phyloP scores from a whole-genome alignment of 257 asterid genomes.

The Solanum chmielewskii region DNA sequence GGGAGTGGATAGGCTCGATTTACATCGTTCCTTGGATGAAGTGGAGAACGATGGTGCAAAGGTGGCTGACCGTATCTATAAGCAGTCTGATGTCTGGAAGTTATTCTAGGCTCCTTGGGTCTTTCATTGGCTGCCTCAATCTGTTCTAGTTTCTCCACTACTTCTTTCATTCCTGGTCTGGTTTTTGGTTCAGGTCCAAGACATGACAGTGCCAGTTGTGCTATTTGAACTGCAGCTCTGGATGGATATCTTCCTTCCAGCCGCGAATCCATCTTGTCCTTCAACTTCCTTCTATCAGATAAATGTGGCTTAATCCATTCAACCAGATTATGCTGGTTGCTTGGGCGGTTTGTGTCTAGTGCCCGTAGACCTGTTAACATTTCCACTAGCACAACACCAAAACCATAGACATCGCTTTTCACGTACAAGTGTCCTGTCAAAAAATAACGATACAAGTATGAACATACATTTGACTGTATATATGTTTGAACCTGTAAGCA shows the following conservation, averaged over 20 bases:
- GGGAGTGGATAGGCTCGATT: constrained; percentile 54
- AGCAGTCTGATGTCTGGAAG: constrained; percentile 11
- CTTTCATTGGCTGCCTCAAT: constrained; percentile 27
- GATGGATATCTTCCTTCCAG: constrained; percentile 57
- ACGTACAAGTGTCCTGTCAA: constrained; percentile 50
- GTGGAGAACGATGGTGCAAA: constrained; percentile 39
- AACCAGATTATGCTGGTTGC: constrained; percentile 31
- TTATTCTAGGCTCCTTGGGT: constrained; percentile 25
- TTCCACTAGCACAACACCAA: constrained; percentile 62
- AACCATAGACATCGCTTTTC: constrained; percentile 69
- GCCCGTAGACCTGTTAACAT: constrained; percentile 59
- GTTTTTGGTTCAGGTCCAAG: constrained; percentile 41
- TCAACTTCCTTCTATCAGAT: constrained; percentile 40
- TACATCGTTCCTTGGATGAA: constrained; percentile 28
- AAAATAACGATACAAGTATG: background rate
- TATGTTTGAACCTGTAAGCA: background rate
- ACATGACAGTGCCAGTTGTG: constrained; percentile 51
- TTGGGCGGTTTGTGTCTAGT: constrained; percentile 43
- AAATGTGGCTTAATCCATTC: constrained; percentile 71
- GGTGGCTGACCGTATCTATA: constrained; percentile 17
- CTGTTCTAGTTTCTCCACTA: constrained; percentile 33
- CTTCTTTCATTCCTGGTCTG: constrained; percentile 61
- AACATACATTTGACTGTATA: background rate
- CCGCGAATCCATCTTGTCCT: constrained; percentile 44
- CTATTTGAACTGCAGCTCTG: constrained; percentile 35